phyloP scores from a whole-genome alignment of 1,284 basidiomycete species.

The Earliella scabrosa region DNA sequence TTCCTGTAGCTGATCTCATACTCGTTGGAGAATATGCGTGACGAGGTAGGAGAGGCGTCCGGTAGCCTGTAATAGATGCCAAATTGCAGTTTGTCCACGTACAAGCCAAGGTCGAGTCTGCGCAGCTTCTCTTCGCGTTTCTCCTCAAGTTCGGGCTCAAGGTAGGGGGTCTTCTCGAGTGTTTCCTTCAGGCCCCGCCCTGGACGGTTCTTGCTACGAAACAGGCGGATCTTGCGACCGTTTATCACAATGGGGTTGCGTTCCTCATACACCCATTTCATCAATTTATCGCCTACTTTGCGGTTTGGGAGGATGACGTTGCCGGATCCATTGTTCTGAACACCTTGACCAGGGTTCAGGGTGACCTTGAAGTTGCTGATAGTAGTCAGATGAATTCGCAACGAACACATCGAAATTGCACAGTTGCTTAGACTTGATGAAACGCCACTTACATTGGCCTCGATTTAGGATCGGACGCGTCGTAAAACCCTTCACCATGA shows the following conservation, averaged over 20 bases:
- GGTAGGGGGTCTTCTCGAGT: conserved; percentile 58
- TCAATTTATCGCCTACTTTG: conserved; percentile 50
- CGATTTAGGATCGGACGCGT: conserved; percentile 39
- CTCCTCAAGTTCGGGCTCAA: conserved; percentile 62
- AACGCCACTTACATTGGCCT: conserved; percentile 35
- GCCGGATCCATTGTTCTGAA: conserved; percentile 64
- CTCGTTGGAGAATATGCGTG: conserved; percentile 68
- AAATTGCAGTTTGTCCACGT: conserved; percentile 64
- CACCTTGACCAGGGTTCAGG: conserved; percentile 51
- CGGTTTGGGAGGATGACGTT: conserved; percentile 49
- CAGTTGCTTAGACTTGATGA: too few species aligned
- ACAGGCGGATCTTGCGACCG: conserved; percentile 31
- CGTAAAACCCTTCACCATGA: conserved; percentile 55
- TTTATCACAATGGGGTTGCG: conserved; percentile 46
- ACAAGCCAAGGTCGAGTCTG: conserved; percentile 49
- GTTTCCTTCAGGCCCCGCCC: conserved; percentile 19
- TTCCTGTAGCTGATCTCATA: conserved; percentile 45
- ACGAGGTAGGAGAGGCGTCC: conserved; percentile 37
- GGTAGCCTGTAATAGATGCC: conserved; percentile 52
- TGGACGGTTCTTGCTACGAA: conserved; percentile 23
- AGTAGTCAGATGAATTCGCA: neutral
- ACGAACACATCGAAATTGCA: too few species aligned
- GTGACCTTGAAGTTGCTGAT: conserved; percentile 58
- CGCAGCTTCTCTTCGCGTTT: conserved; percentile 50
- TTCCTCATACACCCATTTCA: conserved; percentile 42